Evolutionary conservation across 1,284 basidiomycete genomes (phyloP).

Genomic region (Ceratobasidium theobromae): DNA sequence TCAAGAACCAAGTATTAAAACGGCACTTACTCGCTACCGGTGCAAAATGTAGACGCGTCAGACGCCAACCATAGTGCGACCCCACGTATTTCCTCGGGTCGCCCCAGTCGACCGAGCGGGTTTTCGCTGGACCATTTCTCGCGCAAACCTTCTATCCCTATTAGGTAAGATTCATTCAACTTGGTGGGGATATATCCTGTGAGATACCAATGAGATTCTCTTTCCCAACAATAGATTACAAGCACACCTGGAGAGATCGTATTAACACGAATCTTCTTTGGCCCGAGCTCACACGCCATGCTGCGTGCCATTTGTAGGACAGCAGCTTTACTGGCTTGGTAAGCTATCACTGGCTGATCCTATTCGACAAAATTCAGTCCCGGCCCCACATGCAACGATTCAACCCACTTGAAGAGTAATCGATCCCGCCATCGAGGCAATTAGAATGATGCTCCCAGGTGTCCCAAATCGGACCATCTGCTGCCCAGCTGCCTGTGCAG

Average conservation of each 20-base stretch:
- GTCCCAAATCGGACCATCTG: slow-evolving; percentile 71
- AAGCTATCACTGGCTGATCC: slow-evolving; percentile 43
- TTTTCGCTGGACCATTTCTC: slow-evolving; percentile 74
- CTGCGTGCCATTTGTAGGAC: slow-evolving; percentile 48
- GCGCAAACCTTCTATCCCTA: slow-evolving; percentile 62
- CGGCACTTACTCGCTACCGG: slow-evolving; percentile 66
- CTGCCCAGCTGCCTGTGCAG: slow-evolving; percentile 75
- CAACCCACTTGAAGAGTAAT: slow-evolving; percentile 45
- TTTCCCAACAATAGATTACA: not conserved
- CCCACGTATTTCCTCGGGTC: slow-evolving; percentile 76
- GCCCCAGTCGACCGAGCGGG: slow-evolving; percentile 72
- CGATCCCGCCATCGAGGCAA: slow-evolving; percentile 85
- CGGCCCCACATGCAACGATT: not conserved
- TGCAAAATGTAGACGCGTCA: slow-evolving; percentile 74
- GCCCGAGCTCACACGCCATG: slow-evolving; percentile 47
- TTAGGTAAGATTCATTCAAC: slow-evolving; percentile 77
- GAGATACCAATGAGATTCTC: not conserved
- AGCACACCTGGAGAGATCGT: slow-evolving; percentile 40
- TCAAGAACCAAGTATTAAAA: not conserved
- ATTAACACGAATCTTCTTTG: slow-evolving; percentile 43
- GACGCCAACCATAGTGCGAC: slow-evolving; percentile 78
- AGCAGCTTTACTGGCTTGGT: slow-evolving; percentile 47
- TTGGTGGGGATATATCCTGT: slow-evolving; percentile 40
- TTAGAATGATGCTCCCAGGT: slow-evolving; percentile 76
- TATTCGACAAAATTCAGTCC: not conserved